Evolutionary conservation across 441 rosid species (phyloP), one percentile per base, ranked within the genome.

Genomic region (Erysimum cheiri): DNA sequence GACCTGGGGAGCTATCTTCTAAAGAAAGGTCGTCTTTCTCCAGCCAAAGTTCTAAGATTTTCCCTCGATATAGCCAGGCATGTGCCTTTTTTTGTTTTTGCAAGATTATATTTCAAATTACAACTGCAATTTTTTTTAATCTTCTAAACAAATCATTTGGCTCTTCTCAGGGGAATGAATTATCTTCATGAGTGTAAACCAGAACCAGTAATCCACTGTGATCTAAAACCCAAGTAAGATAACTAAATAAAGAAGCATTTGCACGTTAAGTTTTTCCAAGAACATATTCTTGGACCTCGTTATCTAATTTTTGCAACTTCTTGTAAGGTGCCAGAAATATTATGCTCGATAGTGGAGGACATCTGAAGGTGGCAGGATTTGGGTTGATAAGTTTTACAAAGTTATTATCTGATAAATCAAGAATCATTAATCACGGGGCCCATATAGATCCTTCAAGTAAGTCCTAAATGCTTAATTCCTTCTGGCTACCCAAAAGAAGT

Each of bases 251-350:
- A 78, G 75, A 83, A 85, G 87, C 74, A 71, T 73, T 63, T 72
- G 71, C 67, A 54, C n/a, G 56, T 49, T 28, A 48, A 50, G 8
- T 59, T 74, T 64, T 64, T 52, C n/a, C 19, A 28, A 43, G 43
- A 36, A 64, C 50, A 58, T 75, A 47, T 40, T 5, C 26, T 56
- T 41, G 41, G 70, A 19, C 76, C 67, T 70, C 70, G 71, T 78
- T 85, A 80, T 83, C 88, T 94, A 88, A 90, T 85, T 82, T 83
- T 78, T 77, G 79, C 88, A 83, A 86, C 78, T 88, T 83, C 87
- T 84, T 81, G 87, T 86, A 94, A 94, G 99, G 97, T 92, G 93
- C 85, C 98, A 94, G 99, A 88, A 94, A 92, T 85, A 80, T 94
- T 86, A 90, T 92, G 94, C 92, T 92, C 90, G 99, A 94, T 83